Conservation (phyloP, 257 asterid species). For the Mitragyna speciosa region DNA sequence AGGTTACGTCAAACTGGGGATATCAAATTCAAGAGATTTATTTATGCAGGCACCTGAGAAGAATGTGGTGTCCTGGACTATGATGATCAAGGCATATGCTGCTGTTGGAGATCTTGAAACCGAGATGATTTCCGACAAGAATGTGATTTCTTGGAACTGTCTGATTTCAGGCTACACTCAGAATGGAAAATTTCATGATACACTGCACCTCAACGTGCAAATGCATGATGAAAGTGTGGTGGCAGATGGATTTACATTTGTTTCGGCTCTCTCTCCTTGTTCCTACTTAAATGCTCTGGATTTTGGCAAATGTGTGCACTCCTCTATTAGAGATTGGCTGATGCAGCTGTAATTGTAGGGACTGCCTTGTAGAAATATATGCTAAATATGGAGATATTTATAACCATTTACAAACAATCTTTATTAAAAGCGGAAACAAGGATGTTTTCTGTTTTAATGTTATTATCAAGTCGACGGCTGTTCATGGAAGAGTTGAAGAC, state of each 20-base stretch:
- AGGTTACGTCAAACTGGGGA: constrained; percentile 32
- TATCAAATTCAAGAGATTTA: constrained; percentile 30
- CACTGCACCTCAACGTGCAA: constrained; percentile 36
- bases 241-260: constrained; percentile 45
- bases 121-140: constrained; percentile 40
- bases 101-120: constrained; percentile 32
- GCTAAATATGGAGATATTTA: constrained; percentile 52
- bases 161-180: constrained; percentile 44
- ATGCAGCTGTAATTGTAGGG: constrained; percentile 40
- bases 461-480: constrained; percentile 47
- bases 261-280: constrained; percentile 46
- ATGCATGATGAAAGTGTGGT: constrained; percentile 32
- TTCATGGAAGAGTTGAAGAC: constrained; percentile 47
- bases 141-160: constrained; percentile 58
- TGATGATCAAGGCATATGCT: constrained; percentile 41
- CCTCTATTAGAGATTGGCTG: constrained; percentile 33
- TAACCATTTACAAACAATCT: constrained; percentile 28
- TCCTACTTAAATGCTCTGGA: constrained; percentile 41
- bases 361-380: constrained; percentile 50
- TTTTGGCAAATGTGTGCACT: constrained; percentile 45
- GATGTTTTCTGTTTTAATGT: constrained; percentile 52
- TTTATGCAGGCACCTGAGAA: constrained; percentile 34
- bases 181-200: constrained; percentile 28
- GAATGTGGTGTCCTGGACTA: constrained; percentile 52
- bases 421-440: constrained; percentile 38